Base-by-base conservation (phyloP, 2,329 filamentous ascomycete genomes). In the Colletotrichum aenigma region DNA sequence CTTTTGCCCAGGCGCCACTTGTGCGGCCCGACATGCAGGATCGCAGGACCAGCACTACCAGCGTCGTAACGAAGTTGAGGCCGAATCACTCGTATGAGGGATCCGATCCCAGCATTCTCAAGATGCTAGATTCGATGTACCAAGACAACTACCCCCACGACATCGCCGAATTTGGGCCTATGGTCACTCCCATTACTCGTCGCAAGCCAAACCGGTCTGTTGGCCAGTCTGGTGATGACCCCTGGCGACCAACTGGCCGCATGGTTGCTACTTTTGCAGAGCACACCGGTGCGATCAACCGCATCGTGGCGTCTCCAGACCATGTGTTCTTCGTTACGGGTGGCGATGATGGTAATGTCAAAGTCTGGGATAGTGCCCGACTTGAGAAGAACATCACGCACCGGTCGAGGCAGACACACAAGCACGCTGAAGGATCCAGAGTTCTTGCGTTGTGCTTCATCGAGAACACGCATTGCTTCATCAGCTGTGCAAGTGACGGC, bases 271-370 rank as follows among this genome's bases (percentile, higher is more conserved):
- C 95, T 1, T 96, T 98, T 81, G 92, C 94, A 2, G 97, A 99
- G 82, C 97, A 99, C 82, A 93, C 89, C 32, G 95, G 92, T 1
- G 91, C 95, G 9, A 92, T 98, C 78, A 98, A 94, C 81, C 92
- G 96, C 12, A 91, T 98, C 13, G 88, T 94, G 3, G 91, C 95
- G 9, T 93, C 97, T 3, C 95, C 96, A 1, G 97, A 99, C 81
- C 96, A 99, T 82, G 87, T 93, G 6, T 99, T 99, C 86, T 99
- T 99, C 84, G 90, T 98, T 72, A 98, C 97, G 1, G 96, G 93
- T 8, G 96, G 96, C 12, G 95, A 98, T 80, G 97, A 99, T 84
- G 95, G 97, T 4, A 92, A 91, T 8, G 95, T 98, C 72, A 98
- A 95, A 81, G 90, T 99, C 7, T 99, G 97, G 97, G 97, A 99